These are phyloP conservation scores for Thalassiosira mediterranea DNA, from an alignment of 352 stramenopile genomes.

Conservation along the genomic window DNA sequence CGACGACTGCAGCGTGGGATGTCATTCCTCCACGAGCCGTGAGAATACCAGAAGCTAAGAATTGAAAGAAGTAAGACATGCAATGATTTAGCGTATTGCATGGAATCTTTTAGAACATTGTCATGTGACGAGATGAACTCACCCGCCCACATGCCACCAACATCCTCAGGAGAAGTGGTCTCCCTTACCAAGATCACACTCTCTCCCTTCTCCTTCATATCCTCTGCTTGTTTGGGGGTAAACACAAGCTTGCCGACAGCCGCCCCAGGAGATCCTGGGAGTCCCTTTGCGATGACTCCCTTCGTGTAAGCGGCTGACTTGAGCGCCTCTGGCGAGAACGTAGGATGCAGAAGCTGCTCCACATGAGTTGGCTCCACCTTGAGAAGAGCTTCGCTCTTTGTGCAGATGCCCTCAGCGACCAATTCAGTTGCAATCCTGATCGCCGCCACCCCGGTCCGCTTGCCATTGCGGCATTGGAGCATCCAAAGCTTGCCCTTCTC, in stretches of 20 bases:
- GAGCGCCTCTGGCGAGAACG: conserved; percentile 70
- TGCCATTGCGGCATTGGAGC: conserved; percentile 83
- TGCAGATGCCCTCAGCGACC: conserved; percentile 82
- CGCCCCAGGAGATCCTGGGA: conserved; percentile 78
- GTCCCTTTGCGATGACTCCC: conserved; percentile 78
- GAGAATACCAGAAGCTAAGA: conserved; percentile 72
- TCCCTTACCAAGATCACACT: conserved; percentile 82
- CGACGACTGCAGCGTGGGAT: conserved; percentile 85
- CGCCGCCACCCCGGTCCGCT: conserved; percentile 82
- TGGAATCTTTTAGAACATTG: no score
- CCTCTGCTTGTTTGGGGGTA: conserved; percentile 78
- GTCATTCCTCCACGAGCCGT: conserved; percentile 84
- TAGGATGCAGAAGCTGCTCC: conserved; percentile 83
- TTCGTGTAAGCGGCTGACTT: conserved; percentile 63
- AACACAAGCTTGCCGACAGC: conserved; percentile 83
- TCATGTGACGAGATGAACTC: no score
- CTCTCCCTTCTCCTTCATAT: conserved; percentile 67
- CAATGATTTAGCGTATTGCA: no score
- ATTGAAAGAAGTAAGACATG: neutral
- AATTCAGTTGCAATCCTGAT: conserved; percentile 84
- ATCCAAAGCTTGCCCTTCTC: conserved; percentile 86
- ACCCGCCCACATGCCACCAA: conserved; percentile 84
- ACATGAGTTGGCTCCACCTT: conserved; percentile 81
- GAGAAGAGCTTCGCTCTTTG: conserved; percentile 79
- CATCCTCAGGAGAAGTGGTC: conserved; percentile 84